These are phyloP conservation scores for Acephala macrosclerotiorum DNA, from an alignment of 2,329 filamentous ascomycete genomes.

Conservation along the genomic window DNA sequence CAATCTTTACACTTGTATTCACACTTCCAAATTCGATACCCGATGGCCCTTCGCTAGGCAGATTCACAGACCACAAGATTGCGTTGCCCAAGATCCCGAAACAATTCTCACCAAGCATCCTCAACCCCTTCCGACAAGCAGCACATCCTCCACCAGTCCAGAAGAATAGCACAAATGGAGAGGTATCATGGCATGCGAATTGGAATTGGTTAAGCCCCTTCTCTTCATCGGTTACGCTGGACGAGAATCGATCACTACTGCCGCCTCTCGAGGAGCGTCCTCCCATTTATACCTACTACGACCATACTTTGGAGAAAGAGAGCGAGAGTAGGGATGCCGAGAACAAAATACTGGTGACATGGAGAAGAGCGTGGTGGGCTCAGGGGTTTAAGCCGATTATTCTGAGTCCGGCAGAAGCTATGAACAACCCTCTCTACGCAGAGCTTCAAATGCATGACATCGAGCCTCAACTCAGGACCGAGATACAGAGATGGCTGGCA, in stretches of 20 bases:
- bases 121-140: constrained; percentile 73
- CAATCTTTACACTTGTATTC: constrained; percentile 60
- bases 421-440: constrained; percentile 81
- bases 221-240: constrained; percentile 79
- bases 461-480: constrained; percentile 67
- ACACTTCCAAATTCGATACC: constrained; percentile 57
- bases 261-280: constrained; percentile 76
- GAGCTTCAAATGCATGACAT: constrained; percentile 70
- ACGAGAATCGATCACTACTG: constrained; percentile 83
- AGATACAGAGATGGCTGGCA: constrained; percentile 86
- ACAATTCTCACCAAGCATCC: constrained; percentile 49
- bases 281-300: constrained; percentile 91
- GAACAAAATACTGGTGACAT: constrained; percentile 80
- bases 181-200: constrained; percentile 85
- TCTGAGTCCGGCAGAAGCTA: constrained; percentile 79
- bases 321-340: constrained; percentile 74
- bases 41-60: constrained; percentile 56
- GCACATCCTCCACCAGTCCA: constrained; percentile 77
- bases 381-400: constrained; percentile 89
- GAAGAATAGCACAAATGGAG: constrained; percentile 79
- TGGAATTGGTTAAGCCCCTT: constrained; percentile 94
- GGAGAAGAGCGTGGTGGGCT: constrained; percentile 95
- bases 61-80: constrained; percentile 57
- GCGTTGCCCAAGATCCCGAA: constrained; percentile 56
- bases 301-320: constrained; percentile 69